Evolutionary conservation across 495 filamentous ascomycete genomes (phyloP).

Genomic region (Podospora pseudocomata): DNA sequence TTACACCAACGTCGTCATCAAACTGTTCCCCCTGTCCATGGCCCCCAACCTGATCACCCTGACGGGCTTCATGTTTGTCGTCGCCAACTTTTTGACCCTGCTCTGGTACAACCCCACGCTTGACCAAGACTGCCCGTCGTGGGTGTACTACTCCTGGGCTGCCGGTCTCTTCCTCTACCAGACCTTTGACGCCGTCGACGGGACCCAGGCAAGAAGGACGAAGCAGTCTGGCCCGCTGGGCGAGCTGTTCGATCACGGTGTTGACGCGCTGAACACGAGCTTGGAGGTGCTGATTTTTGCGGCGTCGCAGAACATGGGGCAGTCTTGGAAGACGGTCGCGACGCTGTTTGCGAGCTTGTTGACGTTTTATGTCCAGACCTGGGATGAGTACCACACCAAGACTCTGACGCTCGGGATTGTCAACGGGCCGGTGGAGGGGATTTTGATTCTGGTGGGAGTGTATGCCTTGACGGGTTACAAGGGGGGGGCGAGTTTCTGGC

Average conservation of each 20-base stretch:
- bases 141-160: slow-evolving; percentile 93
- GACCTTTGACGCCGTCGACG: slow-evolving; percentile 97
- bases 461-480: slow-evolving; percentile 81
- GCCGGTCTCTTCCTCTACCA: slow-evolving; percentile 91
- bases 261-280: slow-evolving; percentile 94
- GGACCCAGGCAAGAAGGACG: slow-evolving; percentile 89
- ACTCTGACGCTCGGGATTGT: slow-evolving; percentile 88
- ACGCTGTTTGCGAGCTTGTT: slow-evolving; percentile 69
- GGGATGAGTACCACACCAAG: slow-evolving; percentile 98
- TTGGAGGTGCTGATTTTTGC: slow-evolving; percentile 91
- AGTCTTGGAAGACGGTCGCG: slow-evolving; percentile 84
- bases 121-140: slow-evolving; percentile 86
- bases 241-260: slow-evolving; percentile 96
- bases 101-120: slow-evolving; percentile 95
- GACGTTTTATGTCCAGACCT: slow-evolving; percentile 97
- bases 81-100: slow-evolving; percentile 86
- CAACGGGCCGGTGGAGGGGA: slow-evolving; percentile 92
- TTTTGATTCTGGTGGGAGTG: slow-evolving; percentile 76
- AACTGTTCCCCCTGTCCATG: slow-evolving; percentile 93
- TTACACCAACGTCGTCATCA: slow-evolving; percentile 91
- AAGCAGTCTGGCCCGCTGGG: slow-evolving; percentile 89
- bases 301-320: slow-evolving; percentile 84
- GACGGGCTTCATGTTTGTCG: slow-evolving; percentile 84
- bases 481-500: slow-evolving; percentile 91
- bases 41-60: slow-evolving; percentile 83